Conservation (phyloP, 495 filamentous ascomycete genomes). For the Neurospora sp. region DNA sequence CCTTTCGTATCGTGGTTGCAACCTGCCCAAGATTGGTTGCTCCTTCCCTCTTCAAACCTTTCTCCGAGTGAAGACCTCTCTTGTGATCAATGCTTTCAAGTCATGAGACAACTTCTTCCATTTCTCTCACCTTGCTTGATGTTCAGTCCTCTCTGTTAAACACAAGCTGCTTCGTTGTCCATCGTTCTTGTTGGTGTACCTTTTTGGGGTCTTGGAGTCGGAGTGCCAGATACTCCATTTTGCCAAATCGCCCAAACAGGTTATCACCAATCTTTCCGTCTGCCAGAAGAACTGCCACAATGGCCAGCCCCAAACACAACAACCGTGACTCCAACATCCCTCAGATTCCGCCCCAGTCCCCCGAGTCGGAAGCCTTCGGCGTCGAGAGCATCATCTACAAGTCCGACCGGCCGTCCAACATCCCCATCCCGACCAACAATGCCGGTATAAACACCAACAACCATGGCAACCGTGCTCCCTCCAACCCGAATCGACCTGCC, state of each 20-base stretch:
- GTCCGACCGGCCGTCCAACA: slow-evolving; percentile 15
- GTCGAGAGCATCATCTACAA: slow-evolving; percentile 15
- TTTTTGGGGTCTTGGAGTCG: background rate
- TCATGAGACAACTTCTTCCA: background rate
- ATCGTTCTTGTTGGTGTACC: background rate
- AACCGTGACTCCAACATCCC: slow-evolving; percentile 6
- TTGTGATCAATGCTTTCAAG: background rate
- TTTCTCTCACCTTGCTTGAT: background rate
- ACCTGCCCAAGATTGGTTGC: background rate
- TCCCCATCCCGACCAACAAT: slow-evolving; percentile 11
- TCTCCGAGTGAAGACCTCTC: background rate
- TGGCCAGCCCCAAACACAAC: background rate
- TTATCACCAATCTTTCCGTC: background rate
- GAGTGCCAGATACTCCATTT: background rate
- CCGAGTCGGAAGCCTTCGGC: slow-evolving; percentile 9
- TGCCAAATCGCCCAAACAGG: background rate
- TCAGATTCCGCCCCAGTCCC: slow-evolving; percentile 9
- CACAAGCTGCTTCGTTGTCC: background rate
- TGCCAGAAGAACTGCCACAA: background rate
- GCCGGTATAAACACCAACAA: background rate
- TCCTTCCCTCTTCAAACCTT: background rate
- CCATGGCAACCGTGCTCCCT: background rate
- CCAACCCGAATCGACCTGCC: background rate
- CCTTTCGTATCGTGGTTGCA: background rate
- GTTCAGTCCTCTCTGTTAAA: background rate